Evolutionary conservation across 306 rosid genomes (phyloP), one percentile per base, ranked within the genome.

Genomic region (Purshia tridentata): DNA sequence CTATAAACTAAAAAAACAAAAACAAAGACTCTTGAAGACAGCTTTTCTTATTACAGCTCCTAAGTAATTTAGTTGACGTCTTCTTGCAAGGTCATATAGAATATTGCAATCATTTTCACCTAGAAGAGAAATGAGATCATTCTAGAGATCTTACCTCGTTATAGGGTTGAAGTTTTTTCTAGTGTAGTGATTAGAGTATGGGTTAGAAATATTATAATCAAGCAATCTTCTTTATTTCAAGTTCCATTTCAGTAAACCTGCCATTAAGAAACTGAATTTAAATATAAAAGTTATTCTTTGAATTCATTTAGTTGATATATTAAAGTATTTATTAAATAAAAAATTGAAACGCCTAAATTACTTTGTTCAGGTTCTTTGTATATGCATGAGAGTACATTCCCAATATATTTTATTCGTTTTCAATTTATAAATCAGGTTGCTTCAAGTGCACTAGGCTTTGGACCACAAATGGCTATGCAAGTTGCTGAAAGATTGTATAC

Each of bases 391-490:
- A 58, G 42, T 55, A 6, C 58, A 6, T 70, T 69, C 45, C 72
- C 4, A 8, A 7, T 29, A 29, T 29, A 29, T 29, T 29, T 0
- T 29, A 29, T 78, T 65, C 60, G 64, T 20, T 23, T 52, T 35
- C n/a, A 50, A 52, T 47, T 54, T 62, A 54, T 23, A 8, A 67
- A 82, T 76, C 86, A 93, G 98, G 86, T 93, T 77, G 97, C 98
- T 79, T 93, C 98, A 78, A 93, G 97, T 77, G 93, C 96, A 74
- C 84, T 93, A 61, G 97, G 98, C 77, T 88, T 85, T 84, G 97
- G 98, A 72, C 98, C 98, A 73, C 98, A 93, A 73, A 78, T 84
- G 83, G 93, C 97, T 20, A 93, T 93, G 98, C 98, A 93, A 77
- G 70, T 91, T 71, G 98, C 98, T 62, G 98, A 93, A 63, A 92